phyloP scores from a whole-genome alignment of 1,284 basidiomycete species.

The Singerocomus inundabilis region DNA sequence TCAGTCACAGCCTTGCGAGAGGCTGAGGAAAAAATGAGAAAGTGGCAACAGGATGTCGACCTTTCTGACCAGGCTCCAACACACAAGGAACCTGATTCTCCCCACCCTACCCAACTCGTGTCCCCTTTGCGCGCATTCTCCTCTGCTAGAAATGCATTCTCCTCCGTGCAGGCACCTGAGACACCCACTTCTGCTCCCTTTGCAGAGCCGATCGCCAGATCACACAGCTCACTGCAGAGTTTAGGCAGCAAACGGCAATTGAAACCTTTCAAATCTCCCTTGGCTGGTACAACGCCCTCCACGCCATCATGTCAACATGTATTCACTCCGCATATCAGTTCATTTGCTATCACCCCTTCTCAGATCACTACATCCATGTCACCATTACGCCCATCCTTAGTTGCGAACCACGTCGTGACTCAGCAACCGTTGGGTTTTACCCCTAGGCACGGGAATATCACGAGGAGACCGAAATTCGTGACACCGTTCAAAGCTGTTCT shows the following conservation, averaged over 20 bases:
- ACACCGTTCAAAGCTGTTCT: conserved; percentile 71
- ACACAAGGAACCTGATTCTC: conserved; percentile 5
- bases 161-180: conserved; percentile 29
- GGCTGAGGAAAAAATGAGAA: conserved; percentile 52
- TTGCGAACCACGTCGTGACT: conserved; percentile 11
- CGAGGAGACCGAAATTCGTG: conserved; percentile 48
- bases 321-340: conserved; percentile 19
- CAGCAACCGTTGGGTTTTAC: conserved; percentile 35
- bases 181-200: conserved; percentile 35
- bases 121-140: conserved; percentile 42
- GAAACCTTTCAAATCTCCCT: conserved; percentile 60
- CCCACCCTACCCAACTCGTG: conserved; percentile 7
- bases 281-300: conserved; percentile 28
- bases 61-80: conserved; percentile 17
- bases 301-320: conserved; percentile 13
- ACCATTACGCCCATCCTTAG: conserved; percentile 19
- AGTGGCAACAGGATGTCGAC: conserved; percentile 51
- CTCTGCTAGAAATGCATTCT: conserved; percentile 39
- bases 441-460: conserved; percentile 25
- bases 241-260: conserved; percentile 30
- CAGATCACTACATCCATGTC: conserved; percentile 12
- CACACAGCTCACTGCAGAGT: conserved; percentile 2
- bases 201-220: neutral
- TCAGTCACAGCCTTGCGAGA: conserved; percentile 57
- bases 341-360: conserved; percentile 13